A percentile compares a stretch with the other conserved stretches of the same genome.
These are phyloP conservation scores for Hypocrella siamensis DNA, from an alignment of 2,329 filamentous ascomycete genomes.

Conservation along the genomic window DNA sequence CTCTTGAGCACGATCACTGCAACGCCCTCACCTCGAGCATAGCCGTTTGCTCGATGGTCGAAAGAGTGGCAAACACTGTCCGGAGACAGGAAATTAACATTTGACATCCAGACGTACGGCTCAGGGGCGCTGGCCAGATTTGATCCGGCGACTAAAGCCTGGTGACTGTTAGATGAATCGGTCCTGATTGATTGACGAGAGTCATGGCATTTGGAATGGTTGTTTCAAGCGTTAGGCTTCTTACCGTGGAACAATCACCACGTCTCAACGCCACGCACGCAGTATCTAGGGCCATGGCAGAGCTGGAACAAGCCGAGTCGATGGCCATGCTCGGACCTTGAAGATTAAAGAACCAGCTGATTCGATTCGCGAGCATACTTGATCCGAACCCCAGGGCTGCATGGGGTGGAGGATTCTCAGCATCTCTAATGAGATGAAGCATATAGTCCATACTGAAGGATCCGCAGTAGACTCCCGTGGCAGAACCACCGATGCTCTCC, in stretches of 20 bases:
- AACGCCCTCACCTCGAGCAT: constrained; percentile 27
- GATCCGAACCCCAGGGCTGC: background rate
- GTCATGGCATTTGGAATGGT: background rate
- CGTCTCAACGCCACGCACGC: constrained; percentile 5
- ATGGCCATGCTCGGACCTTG: constrained; percentile 12
- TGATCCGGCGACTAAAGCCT: constrained; percentile 2
- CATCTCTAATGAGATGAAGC: background rate
- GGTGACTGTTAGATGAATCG: background rate
- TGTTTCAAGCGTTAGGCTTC: too few relatives aligned
- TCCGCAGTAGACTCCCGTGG: background rate
- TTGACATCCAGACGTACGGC: background rate
- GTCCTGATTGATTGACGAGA: background rate
- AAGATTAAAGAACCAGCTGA: constrained; percentile 6
- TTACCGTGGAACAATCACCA: background rate
- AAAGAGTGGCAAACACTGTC: constrained; percentile 15
- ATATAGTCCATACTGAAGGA: background rate
- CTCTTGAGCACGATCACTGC: constrained; percentile 22
- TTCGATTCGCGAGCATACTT: constrained; percentile 5
- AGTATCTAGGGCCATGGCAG: constrained; percentile 15
- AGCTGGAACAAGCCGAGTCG: constrained; percentile 22
- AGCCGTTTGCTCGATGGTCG: constrained; percentile 22
- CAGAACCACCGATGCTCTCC: background rate
- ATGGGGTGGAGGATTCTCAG: background rate
- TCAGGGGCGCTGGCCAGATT: constrained; percentile 5
- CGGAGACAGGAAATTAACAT: constrained; percentile 2